These are phyloP conservation scores for Fusarium metavorans DNA, from an alignment of 2,329 filamentous ascomycete species.

Conservation along the genomic window DNA sequence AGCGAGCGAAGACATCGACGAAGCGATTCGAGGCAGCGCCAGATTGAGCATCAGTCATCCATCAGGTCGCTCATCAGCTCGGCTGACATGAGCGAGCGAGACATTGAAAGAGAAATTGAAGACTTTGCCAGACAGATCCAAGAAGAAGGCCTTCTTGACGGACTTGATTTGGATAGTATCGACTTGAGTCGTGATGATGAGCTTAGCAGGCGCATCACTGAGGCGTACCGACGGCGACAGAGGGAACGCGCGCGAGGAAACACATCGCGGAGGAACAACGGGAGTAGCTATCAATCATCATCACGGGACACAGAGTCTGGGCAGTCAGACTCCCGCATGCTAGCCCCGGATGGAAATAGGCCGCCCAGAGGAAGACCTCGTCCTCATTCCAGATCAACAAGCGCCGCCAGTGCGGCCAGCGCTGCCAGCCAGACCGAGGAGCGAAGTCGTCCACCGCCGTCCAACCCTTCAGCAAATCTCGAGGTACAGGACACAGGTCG, in stretches of 20 bases:
- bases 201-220: slow-evolving; percentile 89
- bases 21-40: slow-evolving; percentile 65
- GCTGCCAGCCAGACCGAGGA: slow-evolving; percentile 58
- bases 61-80: slow-evolving; percentile 86
- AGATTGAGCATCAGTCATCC: slow-evolving; percentile 90
- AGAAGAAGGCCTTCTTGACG: slow-evolving; percentile 87
- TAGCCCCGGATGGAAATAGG: slow-evolving; percentile 42
- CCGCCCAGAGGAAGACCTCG: slow-evolving; percentile 51
- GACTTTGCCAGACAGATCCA: slow-evolving; percentile 91
- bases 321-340: slow-evolving; percentile 43
- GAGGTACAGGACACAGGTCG: slow-evolving; percentile 48
- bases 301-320: slow-evolving; percentile 48
- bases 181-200: slow-evolving; percentile 88
- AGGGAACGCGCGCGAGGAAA: slow-evolving; percentile 68
- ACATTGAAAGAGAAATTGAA: slow-evolving; percentile 89
- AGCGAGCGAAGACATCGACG: slow-evolving; percentile 51
- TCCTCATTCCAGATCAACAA: slow-evolving; percentile 60
- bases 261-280: slow-evolving; percentile 58
- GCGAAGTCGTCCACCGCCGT: slow-evolving; percentile 63
- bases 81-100: slow-evolving; percentile 79
- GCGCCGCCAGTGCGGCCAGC: slow-evolving; percentile 56
- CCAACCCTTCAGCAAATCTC: slow-evolving; percentile 42
- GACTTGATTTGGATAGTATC: slow-evolving; percentile 88
- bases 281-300: slow-evolving; percentile 49
- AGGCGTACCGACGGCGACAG: slow-evolving; percentile 85